Base-by-base conservation (phyloP, 2,329 filamentous ascomycete species). In the Furcasterigmium sp. region DNA sequence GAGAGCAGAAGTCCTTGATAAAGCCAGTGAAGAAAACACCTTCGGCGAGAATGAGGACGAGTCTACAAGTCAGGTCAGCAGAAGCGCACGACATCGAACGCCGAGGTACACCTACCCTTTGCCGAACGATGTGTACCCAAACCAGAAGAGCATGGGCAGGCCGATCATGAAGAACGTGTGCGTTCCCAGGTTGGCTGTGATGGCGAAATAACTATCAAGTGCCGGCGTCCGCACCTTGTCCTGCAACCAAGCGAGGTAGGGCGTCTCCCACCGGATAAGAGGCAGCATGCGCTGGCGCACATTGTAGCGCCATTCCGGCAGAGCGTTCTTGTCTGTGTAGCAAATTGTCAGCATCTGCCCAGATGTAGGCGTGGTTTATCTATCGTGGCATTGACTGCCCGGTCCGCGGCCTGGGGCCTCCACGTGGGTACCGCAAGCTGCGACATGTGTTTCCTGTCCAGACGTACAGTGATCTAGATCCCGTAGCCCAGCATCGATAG, bases 131-230 rank as follows among this genome's bases (percentile, higher is more conserved):
- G 85, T 83, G 65, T 91, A 87, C 42, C 91, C 91, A 57, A 89
- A 95, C 93, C 93, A 98, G 70, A 97, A 97, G 54, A 95, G 78
- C 51, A 97, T 88, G 6, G 93, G 93, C 57, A 98, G 70, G 46
- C 89, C 85, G 53, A 95, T 78, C 91, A 97, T 97, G 73, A 96
- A 98, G 71, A 96, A 97, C 1, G 93, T 98, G 67, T 98, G 93
- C 1, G 93, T 98, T 52, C 93, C 89, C 43, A 97, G 78, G 64
- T 97, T 98, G 50, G 93, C 93, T 1, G 91, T 95, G 52, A 94
- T 88, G 40, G 93, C 91, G 66, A 98, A 98, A 71, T 96, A 98
- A 49, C 88, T 88, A 66, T 98, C 93, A 56, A 97, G 82, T 8
- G 86, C 78, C 1, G 89, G 88, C 17, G 87, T 85, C 57, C 91